Base-by-base conservation (phyloP, 1,139 yeast species). In the Blastobotrys arbuscula region DNA sequence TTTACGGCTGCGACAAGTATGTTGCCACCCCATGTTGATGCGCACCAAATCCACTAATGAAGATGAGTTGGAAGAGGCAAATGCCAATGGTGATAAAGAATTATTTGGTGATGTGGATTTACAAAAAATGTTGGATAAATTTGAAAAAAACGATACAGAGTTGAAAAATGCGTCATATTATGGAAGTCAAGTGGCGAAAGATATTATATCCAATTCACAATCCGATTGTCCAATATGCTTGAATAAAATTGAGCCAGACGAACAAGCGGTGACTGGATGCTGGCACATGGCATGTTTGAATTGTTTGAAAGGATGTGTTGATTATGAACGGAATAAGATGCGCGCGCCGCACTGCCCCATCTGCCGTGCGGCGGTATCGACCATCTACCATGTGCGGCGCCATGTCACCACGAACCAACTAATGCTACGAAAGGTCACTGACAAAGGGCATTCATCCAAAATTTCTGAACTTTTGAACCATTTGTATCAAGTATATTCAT, bases 151-250 rank as follows among this genome's bases (percentile, higher is more conserved):
- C 16, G 48, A 42, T 23, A 59, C 45, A 34, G 53, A 54, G 16
- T 56, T 47, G 42, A 45, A 49, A 50, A 56, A 50, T 39, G 52
- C 57, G 39, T 53, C 64, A 40, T 42, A 67, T 44, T 67, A 63
- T 39, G 70, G 71, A 1, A 58, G 67, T 12, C 72, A 71, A 23
- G 79, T 50, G 52, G 66, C 57, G 59, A 64, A 49, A 60, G 64
- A 57, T 33, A 21, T 36, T n/a, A 57, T 70, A 20, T 44, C 57
- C 6, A 63, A 63, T n/a, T 66, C 70, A 4, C 59, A 78, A n/a
- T 74, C 74, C 2, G 96, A 89, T 63, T 90, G 97, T 60, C 81
- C 95, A 0, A 86, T 90, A 26, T 90, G 97, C 63, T 82, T 94
- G 2, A 78, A 77, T 1, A 83, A 88, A 12, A 67, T 70, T 23